phyloP scores from a whole-genome alignment of 306 rosid species.

The Senna siamea region DNA sequence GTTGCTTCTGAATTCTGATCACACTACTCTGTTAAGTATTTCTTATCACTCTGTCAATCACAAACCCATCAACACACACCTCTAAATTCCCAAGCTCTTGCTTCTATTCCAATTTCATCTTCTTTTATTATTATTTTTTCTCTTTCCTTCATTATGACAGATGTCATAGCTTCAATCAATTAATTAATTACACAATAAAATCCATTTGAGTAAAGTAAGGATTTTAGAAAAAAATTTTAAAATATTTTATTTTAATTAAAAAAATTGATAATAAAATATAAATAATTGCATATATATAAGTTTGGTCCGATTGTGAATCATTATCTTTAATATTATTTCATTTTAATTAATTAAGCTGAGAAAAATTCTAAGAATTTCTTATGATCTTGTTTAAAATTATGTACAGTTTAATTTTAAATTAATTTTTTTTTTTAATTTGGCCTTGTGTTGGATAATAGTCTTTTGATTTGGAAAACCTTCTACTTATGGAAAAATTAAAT shows the following conservation, averaged over 20 bases:
- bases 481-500: conserved; percentile 30
- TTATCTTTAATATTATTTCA: no score
- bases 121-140: no score
- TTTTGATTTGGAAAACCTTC: conserved; percentile 38
- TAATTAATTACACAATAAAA: no score
- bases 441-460: conserved; percentile 24
- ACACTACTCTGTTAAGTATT: no score
- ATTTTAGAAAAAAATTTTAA: no score
- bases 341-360: background rate
- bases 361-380: conserved; percentile 17
- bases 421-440: conserved; percentile 35
- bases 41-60: background rate
- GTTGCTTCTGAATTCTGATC: no score
- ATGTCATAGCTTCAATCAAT: conserved; percentile 33
- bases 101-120: conserved; percentile 1
- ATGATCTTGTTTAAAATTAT: conserved; percentile 28
- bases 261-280: no score
- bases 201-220: no score
- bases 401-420: no score
- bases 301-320: no score
- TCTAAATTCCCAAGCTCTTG: background rate
- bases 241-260: no score
- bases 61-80: conserved; percentile 7
- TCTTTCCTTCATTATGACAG: conserved; percentile 16
- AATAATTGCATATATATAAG: no score